Evolutionary conservation across 2,329 filamentous ascomycete genomes (phyloP), one percentile per base, ranked within the genome.

Genomic region (Coleophoma eucalyptorum): DNA sequence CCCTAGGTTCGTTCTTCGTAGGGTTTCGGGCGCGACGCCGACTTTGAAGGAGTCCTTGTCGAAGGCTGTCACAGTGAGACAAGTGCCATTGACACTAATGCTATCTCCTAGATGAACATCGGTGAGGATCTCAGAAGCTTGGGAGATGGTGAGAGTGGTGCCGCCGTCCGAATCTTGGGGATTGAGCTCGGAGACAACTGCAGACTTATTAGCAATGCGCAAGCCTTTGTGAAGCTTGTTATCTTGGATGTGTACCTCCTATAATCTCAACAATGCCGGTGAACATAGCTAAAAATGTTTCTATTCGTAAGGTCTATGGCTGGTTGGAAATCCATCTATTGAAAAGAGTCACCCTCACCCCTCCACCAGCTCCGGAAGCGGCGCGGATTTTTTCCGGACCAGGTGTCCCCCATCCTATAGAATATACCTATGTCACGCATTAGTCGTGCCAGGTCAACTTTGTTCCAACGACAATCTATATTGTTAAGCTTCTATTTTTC

Each of bases 1-100:
- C 55, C 92, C 93, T n/a, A 99, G 83, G 72, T 97, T 96, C 53
- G 95, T 99, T 51, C 96, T 84, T 52, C 94, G 91, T 50, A 99
- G 84, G 15, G 94, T 99, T 75, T 99, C 94, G 52, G 94, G 94
- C 8, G 94, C 90, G 57, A 96, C 87, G 65, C 94, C 93, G 59
- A 97, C 90, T 64, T 89, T 93, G 83, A 99, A 99, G 58, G 70
- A 70, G 21, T 55, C 67, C 49, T 69, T 70, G 50, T 71, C 74
- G 68, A 90, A 87, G 53, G 78, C 74, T n/a, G 87, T 97, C 50
- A 97, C 88, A 12, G 94, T 99, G 48, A 99, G 83, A 69, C 94
- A 99, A 64, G 91, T 92, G 65, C 94, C 94, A 73, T 99, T 99
- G 68, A 99, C 81, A 67, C 86, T 83, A 69, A 99, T 97, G 67